phyloP scores from a whole-genome alignment of 805 yeast genomes.

The Candida stauntonica region DNA sequence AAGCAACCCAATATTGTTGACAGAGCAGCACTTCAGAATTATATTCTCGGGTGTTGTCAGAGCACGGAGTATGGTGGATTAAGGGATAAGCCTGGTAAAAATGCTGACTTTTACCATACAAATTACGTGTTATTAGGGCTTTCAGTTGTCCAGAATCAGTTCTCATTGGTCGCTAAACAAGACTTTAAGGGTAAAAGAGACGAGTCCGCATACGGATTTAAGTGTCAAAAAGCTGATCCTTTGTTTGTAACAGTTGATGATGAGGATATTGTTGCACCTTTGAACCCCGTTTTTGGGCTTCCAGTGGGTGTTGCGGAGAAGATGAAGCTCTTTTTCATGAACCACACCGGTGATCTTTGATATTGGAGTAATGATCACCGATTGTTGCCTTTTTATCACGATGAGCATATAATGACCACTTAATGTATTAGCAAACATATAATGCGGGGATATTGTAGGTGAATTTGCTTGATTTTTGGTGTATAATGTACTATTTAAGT shows the following conservation, averaged over 20 bases:
- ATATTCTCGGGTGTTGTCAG: conserved; percentile 76
- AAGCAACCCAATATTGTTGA: conserved; percentile 40
- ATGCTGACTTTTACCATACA: conserved; percentile 86
- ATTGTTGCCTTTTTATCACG: too few relatives aligned
- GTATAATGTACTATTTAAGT: too few relatives aligned
- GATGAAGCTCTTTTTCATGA: conserved; percentile 13
- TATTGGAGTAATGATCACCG: too few relatives aligned
- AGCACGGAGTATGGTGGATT: conserved; percentile 60
- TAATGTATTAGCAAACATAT: too few relatives aligned
- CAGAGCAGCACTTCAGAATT: conserved; percentile 56
- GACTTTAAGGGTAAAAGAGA: conserved; percentile 6
- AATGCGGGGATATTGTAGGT: too few relatives aligned
- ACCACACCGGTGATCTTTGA: too few relatives aligned
- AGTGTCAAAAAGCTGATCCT: conserved; percentile 2
- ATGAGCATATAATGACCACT: too few relatives aligned
- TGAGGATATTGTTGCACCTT: conserved; percentile 23
- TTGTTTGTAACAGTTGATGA: conserved; percentile 20
- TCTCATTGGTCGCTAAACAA: conserved; percentile 3
- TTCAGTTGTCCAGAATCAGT: conserved; percentile 26
- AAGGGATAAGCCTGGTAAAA: conserved; percentile 79
- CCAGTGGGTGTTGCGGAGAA: conserved; percentile 40
- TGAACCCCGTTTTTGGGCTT: conserved; percentile 59
- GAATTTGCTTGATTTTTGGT: too few relatives aligned
- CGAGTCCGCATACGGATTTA: conserved; percentile 11
- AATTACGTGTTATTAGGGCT: conserved; percentile 81